A percentile compares a stretch with the other conserved stretches of the same genome.
Evolutionary conservation across 108 stramenopile genomes (phyloP).

Genomic region (Pseudonitzschia pungens): DNA sequence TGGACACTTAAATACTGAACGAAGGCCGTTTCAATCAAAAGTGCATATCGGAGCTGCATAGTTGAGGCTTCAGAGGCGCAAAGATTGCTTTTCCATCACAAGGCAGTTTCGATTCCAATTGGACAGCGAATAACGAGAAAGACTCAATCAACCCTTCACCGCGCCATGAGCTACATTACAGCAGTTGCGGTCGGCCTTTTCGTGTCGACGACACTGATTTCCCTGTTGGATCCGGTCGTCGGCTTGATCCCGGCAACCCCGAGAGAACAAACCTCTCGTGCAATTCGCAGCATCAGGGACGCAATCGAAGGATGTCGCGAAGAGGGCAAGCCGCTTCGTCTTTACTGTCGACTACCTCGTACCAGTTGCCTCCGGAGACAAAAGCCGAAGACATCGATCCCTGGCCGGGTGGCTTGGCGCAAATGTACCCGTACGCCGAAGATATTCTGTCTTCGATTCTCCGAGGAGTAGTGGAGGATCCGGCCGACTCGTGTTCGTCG

Average conservation of each 20-base stretch:
- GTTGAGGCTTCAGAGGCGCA: too few relatives aligned
- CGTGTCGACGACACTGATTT: background rate
- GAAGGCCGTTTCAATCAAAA: too few relatives aligned
- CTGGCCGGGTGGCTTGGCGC: slow-evolving; percentile 70
- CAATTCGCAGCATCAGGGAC: slow-evolving; percentile 26
- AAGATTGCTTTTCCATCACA: too few relatives aligned
- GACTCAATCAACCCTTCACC: background rate
- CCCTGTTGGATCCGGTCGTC: background rate
- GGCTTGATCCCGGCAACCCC: slow-evolving; percentile 44
- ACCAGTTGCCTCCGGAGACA: slow-evolving; percentile 60
- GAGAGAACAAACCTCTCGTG: slow-evolving; percentile 40
- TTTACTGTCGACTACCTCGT: slow-evolving; percentile 67
- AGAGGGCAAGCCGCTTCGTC: slow-evolving; percentile 21
- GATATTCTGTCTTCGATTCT: slow-evolving; percentile 52
- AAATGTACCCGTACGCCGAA: slow-evolving; percentile 75
- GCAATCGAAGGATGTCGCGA: slow-evolving; percentile 26
- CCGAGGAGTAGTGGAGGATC: slow-evolving; percentile 44
- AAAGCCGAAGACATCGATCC: slow-evolving; percentile 66
- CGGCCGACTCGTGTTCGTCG: slow-evolving; percentile 41
- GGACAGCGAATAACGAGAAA: background rate
- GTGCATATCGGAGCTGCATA: too few relatives aligned
- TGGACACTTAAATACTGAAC: too few relatives aligned
- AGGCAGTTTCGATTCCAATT: too few relatives aligned
- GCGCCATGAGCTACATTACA: background rate
- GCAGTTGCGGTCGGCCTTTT: background rate